A percentile compares a stretch with the other conserved stretches of the same genome.
These are phyloP conservation scores for Dryas drummondii DNA, from an alignment of 306 rosid genomes.

Conservation along the genomic window DNA sequence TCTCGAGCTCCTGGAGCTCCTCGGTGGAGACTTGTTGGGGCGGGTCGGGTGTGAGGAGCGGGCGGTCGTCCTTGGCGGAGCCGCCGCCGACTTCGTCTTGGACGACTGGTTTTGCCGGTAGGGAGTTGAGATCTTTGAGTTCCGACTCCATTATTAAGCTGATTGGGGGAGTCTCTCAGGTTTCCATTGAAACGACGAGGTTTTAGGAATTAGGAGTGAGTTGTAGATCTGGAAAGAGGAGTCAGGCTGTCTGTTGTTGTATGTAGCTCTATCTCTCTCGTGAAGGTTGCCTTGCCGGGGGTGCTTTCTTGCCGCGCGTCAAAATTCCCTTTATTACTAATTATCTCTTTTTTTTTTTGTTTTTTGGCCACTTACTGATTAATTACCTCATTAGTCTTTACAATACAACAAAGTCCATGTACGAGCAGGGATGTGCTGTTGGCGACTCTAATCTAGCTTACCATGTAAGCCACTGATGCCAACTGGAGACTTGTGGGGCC, in stretches of 20 bases:
- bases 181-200: conserved; percentile 17
- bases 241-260: not conserved
- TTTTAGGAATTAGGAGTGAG: not conserved
- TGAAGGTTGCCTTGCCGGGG: too few relatives aligned
- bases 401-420: too few relatives aligned
- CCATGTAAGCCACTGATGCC: too few relatives aligned
- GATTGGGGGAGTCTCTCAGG: not conserved
- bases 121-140: conserved; percentile 60
- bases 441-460: too few relatives aligned
- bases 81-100: conserved; percentile 15
- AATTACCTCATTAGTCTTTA: too few relatives aligned
- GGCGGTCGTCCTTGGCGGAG: conserved; percentile 54
- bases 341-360: too few relatives aligned
- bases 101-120: conserved; percentile 34
- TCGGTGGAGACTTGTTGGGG: conserved; percentile 22
- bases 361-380: too few relatives aligned
- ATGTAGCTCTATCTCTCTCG: too few relatives aligned
- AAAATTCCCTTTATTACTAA: too few relatives aligned
- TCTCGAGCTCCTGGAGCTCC: conserved; percentile 60
- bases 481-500: too few relatives aligned
- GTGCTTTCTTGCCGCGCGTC: too few relatives aligned
- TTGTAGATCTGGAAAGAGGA: not conserved
- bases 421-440: too few relatives aligned
- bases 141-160: conserved; percentile 46
- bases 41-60: conserved; percentile 67